phyloP scores from a whole-genome alignment of 345 rosid species.

The sweet orange (Citrus sinensis) region DNA sequence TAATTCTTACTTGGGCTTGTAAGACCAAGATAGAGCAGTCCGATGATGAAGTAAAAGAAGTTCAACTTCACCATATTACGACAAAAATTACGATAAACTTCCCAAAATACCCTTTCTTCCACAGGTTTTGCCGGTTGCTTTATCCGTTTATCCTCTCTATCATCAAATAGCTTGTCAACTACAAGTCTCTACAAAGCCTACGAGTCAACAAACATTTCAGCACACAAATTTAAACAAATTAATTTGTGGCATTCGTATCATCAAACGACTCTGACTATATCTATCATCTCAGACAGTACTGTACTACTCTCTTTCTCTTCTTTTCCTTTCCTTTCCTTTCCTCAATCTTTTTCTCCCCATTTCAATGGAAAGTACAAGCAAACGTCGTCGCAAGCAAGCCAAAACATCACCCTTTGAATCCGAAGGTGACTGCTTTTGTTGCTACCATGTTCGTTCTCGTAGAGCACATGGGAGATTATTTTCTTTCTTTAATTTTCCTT shows the following conservation, averaged over 20 bases:
- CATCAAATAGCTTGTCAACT: conserved; percentile 8
- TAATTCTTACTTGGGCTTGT: no score
- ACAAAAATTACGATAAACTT: background rate
- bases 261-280: no score
- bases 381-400: background rate
- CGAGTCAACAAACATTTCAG: conserved; percentile 17
- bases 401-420: background rate
- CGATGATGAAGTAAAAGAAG: no score
- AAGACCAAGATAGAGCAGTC: no score
- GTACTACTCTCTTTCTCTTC: background rate
- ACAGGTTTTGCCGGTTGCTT: background rate
- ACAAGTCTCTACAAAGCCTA: conserved; percentile 28
- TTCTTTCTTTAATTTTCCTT: background rate
- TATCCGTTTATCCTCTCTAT: background rate
- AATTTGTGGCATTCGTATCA: no score
- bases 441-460: background rate
- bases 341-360: background rate
- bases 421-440: background rate
- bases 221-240: background rate
- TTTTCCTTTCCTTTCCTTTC: background rate
- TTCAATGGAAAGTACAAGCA: conserved; percentile 6
- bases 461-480: conserved; percentile 1
- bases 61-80: background rate
- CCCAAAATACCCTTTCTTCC: conserved; percentile 2
- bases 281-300: no score